phyloP scores from a whole-genome alignment of 2,329 filamentous ascomycete species.

The Lecanicillium sp. region DNA sequence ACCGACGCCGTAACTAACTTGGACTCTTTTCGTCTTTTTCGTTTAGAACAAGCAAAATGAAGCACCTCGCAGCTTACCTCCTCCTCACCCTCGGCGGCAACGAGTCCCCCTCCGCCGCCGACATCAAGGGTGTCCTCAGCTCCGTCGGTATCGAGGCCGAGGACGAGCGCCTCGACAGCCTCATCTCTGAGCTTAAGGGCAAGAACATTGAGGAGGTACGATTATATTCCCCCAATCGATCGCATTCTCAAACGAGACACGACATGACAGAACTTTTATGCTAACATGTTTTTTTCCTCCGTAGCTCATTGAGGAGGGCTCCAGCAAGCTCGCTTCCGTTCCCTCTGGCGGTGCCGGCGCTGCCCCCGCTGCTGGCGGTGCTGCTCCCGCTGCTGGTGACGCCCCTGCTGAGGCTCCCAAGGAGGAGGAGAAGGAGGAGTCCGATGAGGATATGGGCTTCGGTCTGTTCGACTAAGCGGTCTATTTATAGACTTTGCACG shows the following conservation, averaged over 20 bases:
- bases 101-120: constrained; percentile 71
- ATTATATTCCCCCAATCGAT: not conserved
- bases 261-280: not conserved
- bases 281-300: constrained; percentile 12
- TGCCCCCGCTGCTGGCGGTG: constrained; percentile 58
- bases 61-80: constrained; percentile 99
- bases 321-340: constrained; percentile 92
- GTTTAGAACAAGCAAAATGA: constrained; percentile 66
- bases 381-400: constrained; percentile 57
- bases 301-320: constrained; percentile 85
- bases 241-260: too few species aligned
- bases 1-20: too few species aligned
- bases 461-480: constrained; percentile 64
- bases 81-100: constrained; percentile 94
- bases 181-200: constrained; percentile 85
- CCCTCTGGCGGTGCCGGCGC: constrained; percentile 81
- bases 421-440: constrained; percentile 58
- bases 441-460: constrained; percentile 70
- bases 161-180: constrained; percentile 72
- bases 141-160: constrained; percentile 95
- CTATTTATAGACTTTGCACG: constrained; percentile 16
- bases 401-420: constrained; percentile 57
- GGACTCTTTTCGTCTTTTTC: constrained; percentile 2
- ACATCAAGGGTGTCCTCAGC: constrained; percentile 83
- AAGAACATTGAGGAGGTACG: constrained; percentile 90